phyloP scores from a whole-genome alignment of 805 yeast genomes.

The Candida pini region DNA sequence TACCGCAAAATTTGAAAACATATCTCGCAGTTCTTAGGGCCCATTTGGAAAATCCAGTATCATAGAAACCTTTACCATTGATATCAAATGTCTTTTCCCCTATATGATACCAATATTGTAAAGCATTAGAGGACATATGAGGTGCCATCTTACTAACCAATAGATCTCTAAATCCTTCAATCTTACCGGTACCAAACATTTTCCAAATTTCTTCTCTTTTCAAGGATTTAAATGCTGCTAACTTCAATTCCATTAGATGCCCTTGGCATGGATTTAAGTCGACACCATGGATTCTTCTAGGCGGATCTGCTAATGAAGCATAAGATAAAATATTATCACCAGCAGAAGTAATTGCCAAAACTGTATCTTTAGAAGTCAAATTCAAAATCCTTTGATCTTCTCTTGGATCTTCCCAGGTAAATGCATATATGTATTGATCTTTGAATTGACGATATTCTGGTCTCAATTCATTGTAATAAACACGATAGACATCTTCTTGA shows the following conservation, averaged over 20 bases:
- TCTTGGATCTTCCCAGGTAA: slow-evolving; percentile 88
- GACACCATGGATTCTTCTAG: slow-evolving; percentile 75
- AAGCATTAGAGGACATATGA: slow-evolving; percentile 71
- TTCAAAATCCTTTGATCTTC: slow-evolving; percentile 68
- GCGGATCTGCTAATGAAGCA: slow-evolving; percentile 67
- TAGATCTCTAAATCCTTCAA: slow-evolving; percentile 45
- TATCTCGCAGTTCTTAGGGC: slow-evolving; percentile 65
- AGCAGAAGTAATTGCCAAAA: slow-evolving; percentile 79
- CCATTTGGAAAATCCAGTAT: slow-evolving; percentile 86
- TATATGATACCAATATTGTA: slow-evolving; percentile 71
- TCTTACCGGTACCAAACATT: slow-evolving; percentile 70
- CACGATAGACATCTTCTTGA: slow-evolving; percentile 73
- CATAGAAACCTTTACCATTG: slow-evolving; percentile 60
- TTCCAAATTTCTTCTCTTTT: slow-evolving; percentile 61
- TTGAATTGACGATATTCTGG: slow-evolving; percentile 66
- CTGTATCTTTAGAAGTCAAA: slow-evolving; percentile 59
- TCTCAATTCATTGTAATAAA: slow-evolving; percentile 68
- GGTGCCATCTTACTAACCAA: slow-evolving; percentile 55
- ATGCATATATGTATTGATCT: slow-evolving; percentile 78
- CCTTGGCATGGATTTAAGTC: slow-evolving; percentile 82
- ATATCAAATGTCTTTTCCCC: slow-evolving; percentile 53
- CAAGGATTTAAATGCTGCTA: slow-evolving; percentile 61
- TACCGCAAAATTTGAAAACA: slow-evolving; percentile 53
- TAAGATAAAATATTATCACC: slow-evolving; percentile 77
- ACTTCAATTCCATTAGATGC: slow-evolving; percentile 71